Conservation (phyloP, 1,284 basidiomycete species). For the Tremellales sp. region DNA sequence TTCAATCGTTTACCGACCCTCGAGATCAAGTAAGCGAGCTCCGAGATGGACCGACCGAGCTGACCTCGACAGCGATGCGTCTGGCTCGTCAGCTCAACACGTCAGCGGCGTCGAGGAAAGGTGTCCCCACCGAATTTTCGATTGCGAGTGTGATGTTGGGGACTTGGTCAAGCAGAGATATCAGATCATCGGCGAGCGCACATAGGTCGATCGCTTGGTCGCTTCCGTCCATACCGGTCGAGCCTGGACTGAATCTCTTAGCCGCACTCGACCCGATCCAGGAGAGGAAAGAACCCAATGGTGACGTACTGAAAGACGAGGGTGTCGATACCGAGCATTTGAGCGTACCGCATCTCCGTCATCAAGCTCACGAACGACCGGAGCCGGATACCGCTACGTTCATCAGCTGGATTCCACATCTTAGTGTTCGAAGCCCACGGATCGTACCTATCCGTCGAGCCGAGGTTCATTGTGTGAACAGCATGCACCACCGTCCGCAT, state of each 20-base stretch:
- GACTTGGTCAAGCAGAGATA: conserved; percentile 2
- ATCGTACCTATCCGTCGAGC: conserved; percentile 11
- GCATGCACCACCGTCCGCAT: conserved; percentile 12
- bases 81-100: neutral
- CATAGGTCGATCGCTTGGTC: neutral
- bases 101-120: neutral
- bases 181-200: conserved; percentile 5
- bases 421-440: neutral
- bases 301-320: conserved; percentile 16
- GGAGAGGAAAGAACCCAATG: too few species aligned
- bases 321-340: conserved; percentile 8
- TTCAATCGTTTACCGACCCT: conserved; percentile 8
- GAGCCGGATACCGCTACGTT: neutral
- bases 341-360: conserved; percentile 8
- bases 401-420: neutral
- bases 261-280: too few species aligned
- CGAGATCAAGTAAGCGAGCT: conserved; percentile 1
- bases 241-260: conserved; percentile 6
- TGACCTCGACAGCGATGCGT: neutral
- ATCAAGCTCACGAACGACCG: neutral
- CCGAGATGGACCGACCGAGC: conserved; percentile 4
- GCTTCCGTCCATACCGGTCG: conserved; percentile 1
- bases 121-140: conserved; percentile 14
- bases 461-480: conserved; percentile 17
- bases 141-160: conserved; percentile 9